Conservation (phyloP, 495 filamentous ascomycete genomes). For the Aspergillus avenaceus region DNA sequence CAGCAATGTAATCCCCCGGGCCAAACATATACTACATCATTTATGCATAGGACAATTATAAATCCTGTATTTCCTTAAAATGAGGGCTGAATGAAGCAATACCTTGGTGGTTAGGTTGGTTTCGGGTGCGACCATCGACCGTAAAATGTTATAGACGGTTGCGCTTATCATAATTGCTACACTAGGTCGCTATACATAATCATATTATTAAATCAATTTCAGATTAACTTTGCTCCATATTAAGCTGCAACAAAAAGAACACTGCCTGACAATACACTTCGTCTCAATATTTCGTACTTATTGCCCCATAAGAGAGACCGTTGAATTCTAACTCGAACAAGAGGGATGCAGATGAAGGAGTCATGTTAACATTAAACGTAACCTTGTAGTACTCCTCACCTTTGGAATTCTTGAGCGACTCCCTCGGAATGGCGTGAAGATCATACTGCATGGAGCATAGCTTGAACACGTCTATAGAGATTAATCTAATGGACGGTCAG, state of each 20-base stretch:
- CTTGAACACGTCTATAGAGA: slow-evolving; percentile 1
- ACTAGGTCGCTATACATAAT: background rate
- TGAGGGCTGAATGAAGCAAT: background rate
- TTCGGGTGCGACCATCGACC: no score
- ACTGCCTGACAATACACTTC: background rate
- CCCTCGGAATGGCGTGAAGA: slow-evolving; percentile 14
- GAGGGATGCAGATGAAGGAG: slow-evolving; percentile 15
- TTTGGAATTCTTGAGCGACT: slow-evolving; percentile 13
- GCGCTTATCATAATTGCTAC: background rate
- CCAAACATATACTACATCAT: no score
- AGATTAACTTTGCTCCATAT: no score
- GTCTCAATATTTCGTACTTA: slow-evolving; percentile 12
- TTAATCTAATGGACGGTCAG: background rate
- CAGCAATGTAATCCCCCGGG: no score
- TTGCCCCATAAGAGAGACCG: slow-evolving; percentile 12
- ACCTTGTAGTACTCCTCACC: slow-evolving; percentile 15
- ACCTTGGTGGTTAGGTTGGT: background rate
- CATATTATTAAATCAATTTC: background rate
- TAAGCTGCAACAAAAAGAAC: background rate
- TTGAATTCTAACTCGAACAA: slow-evolving; percentile 20
- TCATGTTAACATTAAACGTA: slow-evolving; percentile 12
- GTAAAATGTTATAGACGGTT: no score
- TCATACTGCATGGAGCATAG: slow-evolving; percentile 16
- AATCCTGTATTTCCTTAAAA: no score
- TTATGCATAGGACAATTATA: no score